phyloP scores from a whole-genome alignment of 1,284 basidiomycete genomes.

The Naganishia cerealis region DNA sequence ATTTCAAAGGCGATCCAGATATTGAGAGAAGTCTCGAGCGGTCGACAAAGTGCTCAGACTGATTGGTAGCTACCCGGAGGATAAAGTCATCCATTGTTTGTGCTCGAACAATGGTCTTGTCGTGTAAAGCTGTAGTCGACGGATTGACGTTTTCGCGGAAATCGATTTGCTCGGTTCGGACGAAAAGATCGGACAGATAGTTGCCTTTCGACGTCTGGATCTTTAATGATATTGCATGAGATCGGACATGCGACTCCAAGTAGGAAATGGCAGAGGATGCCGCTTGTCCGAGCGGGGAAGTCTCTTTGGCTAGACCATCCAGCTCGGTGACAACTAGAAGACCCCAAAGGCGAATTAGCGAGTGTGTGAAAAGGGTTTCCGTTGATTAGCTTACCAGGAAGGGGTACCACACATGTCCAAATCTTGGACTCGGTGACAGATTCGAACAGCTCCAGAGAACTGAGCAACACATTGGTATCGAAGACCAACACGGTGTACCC shows the following conservation, averaged over 20 bases:
- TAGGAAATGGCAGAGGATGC: constrained; percentile 73
- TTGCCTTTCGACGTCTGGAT: constrained; percentile 93
- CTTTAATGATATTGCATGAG: constrained; percentile 76
- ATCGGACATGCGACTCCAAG: constrained; percentile 72
- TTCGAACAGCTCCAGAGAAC: constrained; percentile 69
- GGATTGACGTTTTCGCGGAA: constrained; percentile 45
- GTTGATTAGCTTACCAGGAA: constrained; percentile 60
- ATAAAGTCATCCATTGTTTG: constrained; percentile 93
- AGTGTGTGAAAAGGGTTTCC: constrained; percentile 3
- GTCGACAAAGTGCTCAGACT: constrained; percentile 86
- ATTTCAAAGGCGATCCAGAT: constrained; percentile 35
- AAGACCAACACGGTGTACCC: constrained; percentile 88
- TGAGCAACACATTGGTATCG: constrained; percentile 90
- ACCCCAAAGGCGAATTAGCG: neutral
- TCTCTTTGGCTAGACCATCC: constrained; percentile 76
- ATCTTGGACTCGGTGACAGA: constrained; percentile 73
- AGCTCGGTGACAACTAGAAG: constrained; percentile 82
- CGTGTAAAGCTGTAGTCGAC: constrained; percentile 41
- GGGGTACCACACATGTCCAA: constrained; percentile 87
- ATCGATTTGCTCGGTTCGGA: constrained; percentile 76
- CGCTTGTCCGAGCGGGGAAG: constrained; percentile 63
- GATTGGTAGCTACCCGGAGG: constrained; percentile 85
- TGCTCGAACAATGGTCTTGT: constrained; percentile 58
- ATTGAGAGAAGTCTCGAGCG: constrained; percentile 68
- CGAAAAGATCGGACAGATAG: constrained; percentile 77